Base-by-base conservation (phyloP, 176 grass and related monocot species). In the Canna indica region DNA sequence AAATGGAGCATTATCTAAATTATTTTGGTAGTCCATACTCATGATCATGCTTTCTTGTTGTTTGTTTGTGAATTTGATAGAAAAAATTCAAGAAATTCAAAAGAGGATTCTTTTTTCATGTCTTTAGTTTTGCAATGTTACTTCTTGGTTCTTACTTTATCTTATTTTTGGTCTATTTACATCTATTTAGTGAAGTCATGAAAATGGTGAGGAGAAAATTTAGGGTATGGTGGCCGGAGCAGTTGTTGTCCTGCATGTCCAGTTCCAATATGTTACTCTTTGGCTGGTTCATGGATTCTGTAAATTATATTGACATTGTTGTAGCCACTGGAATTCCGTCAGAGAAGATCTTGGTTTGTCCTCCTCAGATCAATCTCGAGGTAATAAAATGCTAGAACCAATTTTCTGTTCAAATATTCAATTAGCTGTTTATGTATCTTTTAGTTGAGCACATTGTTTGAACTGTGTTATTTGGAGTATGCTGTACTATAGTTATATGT, bases 181-280 rank as follows among this genome's bases (percentile, higher is more conserved):
- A 66, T 3, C 63, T 25, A 24, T 66, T 18, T 0, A n/a, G 39
- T 18, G 38, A 18, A 39, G 24, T 39, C 1, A 38, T 39, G 50
- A 76, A 53, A 67, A 69, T 45, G 58, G 22, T 15, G 47, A 70
- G 28, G 61, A 85, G 71, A 44, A 67, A 31, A 56, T 81, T 70
- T 30, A 76, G 83, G 52, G 62, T 86, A 14, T 86, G 83, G 79
- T 86, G 83, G 83, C 83, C 83, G 8, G 70, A 81, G 42, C 46
- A 75, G 64, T 34, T 70, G 15, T 47, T 24, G 31, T 33, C 29
- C 47, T 59, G 42, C 52, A 44, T 77, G 29, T 70, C 63, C 78
- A 31, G 31, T 27, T 73, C 39, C 26, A 32, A 26, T 13, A 27
- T 50, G 14, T 78, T 86, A 27, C 76, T 86, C 48, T 82, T 86